These are phyloP conservation scores for Lindgomyces ingoldianus DNA, from an alignment of 495 filamentous ascomycete species.

Conservation along the genomic window DNA sequence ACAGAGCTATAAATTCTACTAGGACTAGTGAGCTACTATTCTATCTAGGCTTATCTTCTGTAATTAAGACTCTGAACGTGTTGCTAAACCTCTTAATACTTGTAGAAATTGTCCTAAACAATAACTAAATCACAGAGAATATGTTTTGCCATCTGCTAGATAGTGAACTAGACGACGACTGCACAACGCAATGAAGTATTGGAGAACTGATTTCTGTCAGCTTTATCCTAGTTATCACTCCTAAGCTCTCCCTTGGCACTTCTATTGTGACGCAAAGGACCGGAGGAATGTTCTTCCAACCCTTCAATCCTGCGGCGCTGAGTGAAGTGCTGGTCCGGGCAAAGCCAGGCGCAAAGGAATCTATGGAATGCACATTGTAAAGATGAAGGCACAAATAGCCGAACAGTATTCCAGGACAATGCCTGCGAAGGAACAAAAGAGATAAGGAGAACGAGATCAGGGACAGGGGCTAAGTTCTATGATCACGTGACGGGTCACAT, in stretches of 20 bases:
- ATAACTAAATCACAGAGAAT: background rate
- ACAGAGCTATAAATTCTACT: background rate
- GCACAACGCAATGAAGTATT: background rate
- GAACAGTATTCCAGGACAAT: no score
- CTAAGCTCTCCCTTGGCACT: conserved; percentile 3
- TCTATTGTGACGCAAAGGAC: conserved; percentile 5
- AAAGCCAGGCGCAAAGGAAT: conserved; percentile 1
- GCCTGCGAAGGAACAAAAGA: no score
- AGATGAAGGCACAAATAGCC: conserved; percentile 6
- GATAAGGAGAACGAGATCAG: no score
- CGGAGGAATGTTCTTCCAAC: conserved; percentile 6
- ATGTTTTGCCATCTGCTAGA: background rate
- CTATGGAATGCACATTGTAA: background rate
- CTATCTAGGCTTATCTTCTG: conserved; percentile 5
- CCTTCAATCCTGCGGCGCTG: conserved; percentile 5
- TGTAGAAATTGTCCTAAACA: conserved; percentile 6
- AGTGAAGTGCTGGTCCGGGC: conserved; percentile 1
- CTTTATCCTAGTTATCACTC: background rate
- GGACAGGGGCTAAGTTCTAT: no score
- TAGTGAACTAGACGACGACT: conserved; percentile 1
- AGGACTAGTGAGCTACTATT: background rate
- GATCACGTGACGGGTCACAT: no score
- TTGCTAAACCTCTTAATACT: background rate
- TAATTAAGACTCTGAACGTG: background rate
- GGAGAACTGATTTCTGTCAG: background rate